Evolutionary conservation across 2,329 filamentous ascomycete species (phyloP).

Genomic region (Claviceps fusiformis): DNA sequence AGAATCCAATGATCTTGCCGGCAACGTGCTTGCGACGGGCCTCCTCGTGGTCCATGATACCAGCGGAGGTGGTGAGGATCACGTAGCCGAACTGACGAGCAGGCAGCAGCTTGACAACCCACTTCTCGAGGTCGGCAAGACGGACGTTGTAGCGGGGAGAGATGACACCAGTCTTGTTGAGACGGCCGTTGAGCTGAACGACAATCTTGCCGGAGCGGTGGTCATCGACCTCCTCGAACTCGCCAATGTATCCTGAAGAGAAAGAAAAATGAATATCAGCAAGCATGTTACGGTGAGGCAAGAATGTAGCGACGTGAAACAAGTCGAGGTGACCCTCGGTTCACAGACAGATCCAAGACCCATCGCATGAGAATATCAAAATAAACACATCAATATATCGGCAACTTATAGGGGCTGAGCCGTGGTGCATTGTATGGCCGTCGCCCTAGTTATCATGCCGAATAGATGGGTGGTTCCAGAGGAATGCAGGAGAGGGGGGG

Average conservation of each 20-base stretch:
- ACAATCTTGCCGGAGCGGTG: slow-evolving; percentile 99
- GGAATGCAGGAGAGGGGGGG: background rate
- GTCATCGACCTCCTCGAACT: slow-evolving; percentile 99
- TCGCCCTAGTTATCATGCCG: slow-evolving; percentile 99
- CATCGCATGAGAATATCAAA: slow-evolving; percentile 41
- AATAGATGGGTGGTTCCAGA: slow-evolving; percentile 27
- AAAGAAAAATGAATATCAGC: slow-evolving; percentile 32
- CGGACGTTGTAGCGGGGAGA: slow-evolving; percentile 98
- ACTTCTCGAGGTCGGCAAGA: slow-evolving; percentile 96
- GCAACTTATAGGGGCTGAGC: slow-evolving; percentile 99
- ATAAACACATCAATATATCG: slow-evolving; percentile 60
- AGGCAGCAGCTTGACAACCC: slow-evolving; percentile 97
- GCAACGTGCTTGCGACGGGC: slow-evolving; percentile 97
- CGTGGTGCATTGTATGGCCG: slow-evolving; percentile 63
- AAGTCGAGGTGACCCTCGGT: background rate
- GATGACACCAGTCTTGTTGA: slow-evolving; percentile 99
- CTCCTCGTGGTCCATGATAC: slow-evolving; percentile 99
- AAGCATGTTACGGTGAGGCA: slow-evolving; percentile 71
- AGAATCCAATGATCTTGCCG: slow-evolving; percentile 99
- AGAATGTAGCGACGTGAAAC: slow-evolving; percentile 52
- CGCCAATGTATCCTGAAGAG: slow-evolving; percentile 81
- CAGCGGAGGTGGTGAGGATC: slow-evolving; percentile 95
- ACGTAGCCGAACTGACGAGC: slow-evolving; percentile 99
- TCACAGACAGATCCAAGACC: slow-evolving; percentile 59
- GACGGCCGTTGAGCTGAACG: slow-evolving; percentile 93